These are phyloP conservation scores for Coemansia sp. DNA, from an alignment of 192 early-diverging fungal species.

Conservation along the genomic window DNA sequence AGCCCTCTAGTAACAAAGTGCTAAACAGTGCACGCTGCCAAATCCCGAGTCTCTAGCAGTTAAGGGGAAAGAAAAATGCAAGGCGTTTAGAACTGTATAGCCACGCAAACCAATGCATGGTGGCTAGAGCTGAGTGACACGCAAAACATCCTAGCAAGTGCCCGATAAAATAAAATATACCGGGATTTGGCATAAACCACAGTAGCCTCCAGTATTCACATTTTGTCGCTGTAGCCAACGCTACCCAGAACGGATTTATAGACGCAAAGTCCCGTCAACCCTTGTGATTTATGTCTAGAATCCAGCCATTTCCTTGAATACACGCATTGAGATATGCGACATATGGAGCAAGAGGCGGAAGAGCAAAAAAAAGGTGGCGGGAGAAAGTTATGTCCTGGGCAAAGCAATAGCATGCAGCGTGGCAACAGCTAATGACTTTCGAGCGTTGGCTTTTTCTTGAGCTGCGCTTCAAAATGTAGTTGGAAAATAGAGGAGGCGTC, in stretches of 20 bases:
- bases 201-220: not conserved
- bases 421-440: not conserved
- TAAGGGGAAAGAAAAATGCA: not conserved
- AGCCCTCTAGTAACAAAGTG: not conserved
- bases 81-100: constrained; percentile 2
- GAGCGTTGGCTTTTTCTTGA: not conserved
- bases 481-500: not conserved
- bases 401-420: not conserved
- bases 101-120: not conserved
- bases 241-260: not conserved
- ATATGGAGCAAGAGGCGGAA: not conserved
- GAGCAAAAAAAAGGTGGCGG: not conserved
- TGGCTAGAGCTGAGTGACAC: constrained; percentile 9
- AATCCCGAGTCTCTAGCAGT: not conserved
- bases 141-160: not conserved
- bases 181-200: not conserved
- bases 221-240: not conserved
- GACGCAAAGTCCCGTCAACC: not conserved
- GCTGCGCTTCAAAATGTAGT: not conserved
- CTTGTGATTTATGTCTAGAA: not conserved
- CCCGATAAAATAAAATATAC: not conserved
- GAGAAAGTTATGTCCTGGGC: not conserved
- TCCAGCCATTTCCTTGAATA: not conserved
- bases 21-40: not conserved
- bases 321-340: not conserved